These are phyloP conservation scores for Exserohilum turcica DNA, from an alignment of 2,329 filamentous ascomycete species.

Conservation along the genomic window DNA sequence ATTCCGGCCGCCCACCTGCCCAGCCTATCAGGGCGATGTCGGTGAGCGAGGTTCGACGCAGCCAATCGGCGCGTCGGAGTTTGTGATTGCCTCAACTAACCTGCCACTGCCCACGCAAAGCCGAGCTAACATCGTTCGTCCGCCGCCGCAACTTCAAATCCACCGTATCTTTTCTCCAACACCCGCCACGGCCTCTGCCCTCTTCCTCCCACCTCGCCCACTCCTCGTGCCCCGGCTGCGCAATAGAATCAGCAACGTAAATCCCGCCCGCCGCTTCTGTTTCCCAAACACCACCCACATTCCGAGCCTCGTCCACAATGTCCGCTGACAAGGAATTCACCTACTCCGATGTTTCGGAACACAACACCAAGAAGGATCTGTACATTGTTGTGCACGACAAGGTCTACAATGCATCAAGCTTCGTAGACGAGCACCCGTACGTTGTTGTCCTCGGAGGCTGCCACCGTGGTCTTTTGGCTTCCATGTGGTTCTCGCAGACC, in stretches of 20 bases:
- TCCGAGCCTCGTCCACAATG: conserved; percentile 32
- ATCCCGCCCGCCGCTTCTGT: neutral
- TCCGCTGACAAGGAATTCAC: conserved; percentile 46
- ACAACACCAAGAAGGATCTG: conserved; percentile 79
- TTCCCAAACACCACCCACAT: conserved; percentile 1
- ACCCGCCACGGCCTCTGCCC: conserved; percentile 2
- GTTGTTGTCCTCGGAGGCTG: conserved; percentile 41
- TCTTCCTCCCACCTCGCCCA: neutral
- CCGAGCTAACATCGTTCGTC: conserved; percentile 19
- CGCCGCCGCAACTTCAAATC: conserved; percentile 17
- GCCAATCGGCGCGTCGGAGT: conserved; percentile 25
- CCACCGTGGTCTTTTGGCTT: neutral
- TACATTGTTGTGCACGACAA: conserved; percentile 94
- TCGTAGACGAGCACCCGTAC: conserved; percentile 96
- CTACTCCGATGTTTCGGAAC: conserved; percentile 50
- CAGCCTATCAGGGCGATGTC: conserved; percentile 8
- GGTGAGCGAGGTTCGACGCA: conserved; percentile 5
- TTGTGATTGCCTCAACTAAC: conserved; percentile 16
- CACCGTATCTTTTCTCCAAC: conserved; percentile 5
- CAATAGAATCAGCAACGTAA: conserved; percentile 2
- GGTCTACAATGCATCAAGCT: conserved; percentile 87
- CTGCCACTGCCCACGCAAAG: conserved; percentile 5
- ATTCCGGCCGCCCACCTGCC: conserved; percentile 8
- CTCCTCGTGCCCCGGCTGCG: neutral
- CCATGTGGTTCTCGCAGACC: neutral